These are phyloP conservation scores for Kwoniella dendrophila DNA, from an alignment of 768 basidiomycete genomes.

Conservation along the genomic window DNA sequence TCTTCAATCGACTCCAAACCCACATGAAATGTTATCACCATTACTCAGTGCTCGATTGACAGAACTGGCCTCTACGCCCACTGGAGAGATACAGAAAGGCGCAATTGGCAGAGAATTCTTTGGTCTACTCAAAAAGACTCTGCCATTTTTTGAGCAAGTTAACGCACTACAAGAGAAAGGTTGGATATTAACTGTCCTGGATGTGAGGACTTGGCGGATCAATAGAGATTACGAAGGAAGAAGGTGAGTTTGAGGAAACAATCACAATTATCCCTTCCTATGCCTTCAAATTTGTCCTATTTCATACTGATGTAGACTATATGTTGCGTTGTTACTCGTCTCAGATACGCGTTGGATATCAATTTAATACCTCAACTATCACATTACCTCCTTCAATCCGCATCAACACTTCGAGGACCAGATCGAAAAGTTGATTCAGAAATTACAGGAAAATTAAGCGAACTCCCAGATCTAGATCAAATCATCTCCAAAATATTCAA, in stretches of 20 bases:
- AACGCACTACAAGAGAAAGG: conserved; percentile 56
- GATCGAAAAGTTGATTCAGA: conserved; percentile 4
- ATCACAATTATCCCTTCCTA: too few relatives aligned
- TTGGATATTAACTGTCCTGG: conserved; percentile 23
- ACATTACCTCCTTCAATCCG: conserved; percentile 26
- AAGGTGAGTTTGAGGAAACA: conserved; percentile 28
- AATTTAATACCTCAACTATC: conserved; percentile 21
- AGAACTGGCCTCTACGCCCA: conserved; percentile 58
- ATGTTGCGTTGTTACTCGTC: background rate
- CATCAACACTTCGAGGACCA: conserved; percentile 11
- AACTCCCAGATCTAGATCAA: background rate
- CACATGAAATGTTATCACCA: conserved; percentile 76
- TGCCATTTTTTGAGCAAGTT: conserved; percentile 74
- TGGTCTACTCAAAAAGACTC: conserved; percentile 57
- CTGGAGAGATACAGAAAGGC: conserved; percentile 3
- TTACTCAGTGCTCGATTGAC: conserved; percentile 73
- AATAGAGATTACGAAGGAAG: conserved; percentile 31
- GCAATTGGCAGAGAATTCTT: conserved; percentile 37
- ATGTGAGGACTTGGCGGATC: conserved; percentile 32
- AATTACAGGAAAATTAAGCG: conserved; percentile 11
- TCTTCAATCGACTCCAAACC: conserved; percentile 56
- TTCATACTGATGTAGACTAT: background rate
- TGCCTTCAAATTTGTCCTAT: too few relatives aligned
- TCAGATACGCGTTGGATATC: conserved; percentile 37
- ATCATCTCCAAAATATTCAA: background rate